Evolutionary conservation across 768 basidiomycete species (phyloP), one percentile per base, ranked within the genome.

Genomic region (Russula emetica): DNA sequence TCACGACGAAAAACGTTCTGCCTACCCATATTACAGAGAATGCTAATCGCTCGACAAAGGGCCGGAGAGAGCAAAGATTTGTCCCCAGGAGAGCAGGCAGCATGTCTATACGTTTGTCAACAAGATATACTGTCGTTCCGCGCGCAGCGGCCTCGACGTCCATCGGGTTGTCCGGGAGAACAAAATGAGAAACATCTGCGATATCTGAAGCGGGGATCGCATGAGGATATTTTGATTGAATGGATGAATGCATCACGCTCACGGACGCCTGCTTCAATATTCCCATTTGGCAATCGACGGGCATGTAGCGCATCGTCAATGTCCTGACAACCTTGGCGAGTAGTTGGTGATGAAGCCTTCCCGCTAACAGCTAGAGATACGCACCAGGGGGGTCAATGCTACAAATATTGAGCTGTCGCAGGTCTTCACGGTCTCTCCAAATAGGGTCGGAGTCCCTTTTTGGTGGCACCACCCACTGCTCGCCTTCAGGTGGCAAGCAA

Each of bases 51-150:
- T 98, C 97, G 7, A 99, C 95, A 69, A 89, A 83, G 0, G 95
- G 94, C 53, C 96, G 76, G 44, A 99, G 78, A 5, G 94, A 96
- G 73, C 97, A 99, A 13, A 99, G 76, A 70, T 98, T 99, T 1
- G 96, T 98, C 1, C 97, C 97, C 7, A 99, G 80, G 10, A 99
- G 80, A 3, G 87, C 79, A 0, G 97, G 97, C 54, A 99, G 79
- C 97, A 99, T 99, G 77, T 98, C 97, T 56, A 99, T 94, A 38
- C 96, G 91, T 75, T 95, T 96, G 79, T 99, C 96, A 6, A 98
- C 96, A 2, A 99, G 84, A 73, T 98, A 99, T 0, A 99, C 96
- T 0, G 96, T 98, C 5, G 96, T 98, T 5, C 96, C 96, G 64
- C 96, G 80, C 20, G 94, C 83, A n/a, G 94, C 92, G 24, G 96